phyloP scores from a whole-genome alignment of 139 green algal genomes.

The Trebouxia sp. region DNA sequence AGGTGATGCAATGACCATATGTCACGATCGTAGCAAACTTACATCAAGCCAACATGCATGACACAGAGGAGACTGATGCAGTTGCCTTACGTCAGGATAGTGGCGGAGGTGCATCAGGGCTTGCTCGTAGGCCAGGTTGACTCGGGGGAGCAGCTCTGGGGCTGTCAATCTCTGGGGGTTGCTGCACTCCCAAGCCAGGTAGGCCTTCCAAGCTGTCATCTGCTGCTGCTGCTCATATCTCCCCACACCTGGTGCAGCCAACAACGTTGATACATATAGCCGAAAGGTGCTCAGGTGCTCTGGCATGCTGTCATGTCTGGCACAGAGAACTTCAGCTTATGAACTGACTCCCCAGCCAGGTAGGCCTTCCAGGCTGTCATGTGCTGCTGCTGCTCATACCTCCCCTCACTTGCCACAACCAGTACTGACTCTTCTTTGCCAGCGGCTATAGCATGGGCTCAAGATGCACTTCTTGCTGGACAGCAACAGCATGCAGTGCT shows the following conservation, averaged over 20 bases:
- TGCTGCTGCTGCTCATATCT: slow-evolving; percentile 62
- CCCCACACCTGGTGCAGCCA: slow-evolving; percentile 49
- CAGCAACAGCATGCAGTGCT: no score
- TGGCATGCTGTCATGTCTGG: neutral
- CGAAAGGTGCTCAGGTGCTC: neutral
- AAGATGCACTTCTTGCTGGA: no score
- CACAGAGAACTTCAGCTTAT: no score
- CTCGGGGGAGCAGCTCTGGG: slow-evolving; percentile 42
- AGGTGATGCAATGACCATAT: neutral
- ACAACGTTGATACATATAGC: neutral
- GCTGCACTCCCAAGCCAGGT: slow-evolving; percentile 74
- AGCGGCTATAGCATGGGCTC: no score
- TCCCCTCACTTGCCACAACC: neutral
- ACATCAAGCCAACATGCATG: neutral
- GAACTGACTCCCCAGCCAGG: no score
- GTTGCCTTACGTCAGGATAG: slow-evolving; percentile 72
- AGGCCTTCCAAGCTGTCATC: slow-evolving; percentile 63
- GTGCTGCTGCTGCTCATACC: neutral
- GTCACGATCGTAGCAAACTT: neutral
- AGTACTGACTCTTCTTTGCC: neutral
- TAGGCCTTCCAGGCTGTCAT: neutral
- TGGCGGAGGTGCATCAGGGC: slow-evolving; percentile 70
- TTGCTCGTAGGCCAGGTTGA: slow-evolving; percentile 86
- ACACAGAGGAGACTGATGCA: no score
- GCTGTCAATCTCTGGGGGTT: slow-evolving; percentile 76